Conservation (phyloP, 1,284 basidiomycete genomes). For the Earliella scabrosa region DNA sequence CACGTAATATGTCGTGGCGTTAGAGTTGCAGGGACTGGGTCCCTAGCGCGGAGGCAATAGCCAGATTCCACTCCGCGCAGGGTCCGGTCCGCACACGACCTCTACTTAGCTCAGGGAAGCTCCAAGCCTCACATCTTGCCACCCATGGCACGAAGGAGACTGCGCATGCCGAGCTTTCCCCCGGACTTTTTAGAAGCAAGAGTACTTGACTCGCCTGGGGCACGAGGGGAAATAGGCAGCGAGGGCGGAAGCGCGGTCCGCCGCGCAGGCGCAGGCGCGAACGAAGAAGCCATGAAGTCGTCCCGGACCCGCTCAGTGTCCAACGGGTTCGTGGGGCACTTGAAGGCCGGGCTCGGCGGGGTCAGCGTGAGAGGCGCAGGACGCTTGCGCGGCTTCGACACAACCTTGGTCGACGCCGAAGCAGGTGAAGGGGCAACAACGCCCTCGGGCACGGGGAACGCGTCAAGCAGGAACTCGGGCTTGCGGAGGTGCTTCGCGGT, state of each 20-base stretch:
- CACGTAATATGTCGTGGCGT: too few species aligned
- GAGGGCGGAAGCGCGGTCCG: slow-evolving; percentile 5
- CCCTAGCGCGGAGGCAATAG: slow-evolving; percentile 11
- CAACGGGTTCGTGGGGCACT: slow-evolving; percentile 35
- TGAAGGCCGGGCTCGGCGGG: slow-evolving; percentile 32
- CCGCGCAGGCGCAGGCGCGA: slow-evolving; percentile 26
- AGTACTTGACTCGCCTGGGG: not conserved
- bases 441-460: slow-evolving; percentile 33
- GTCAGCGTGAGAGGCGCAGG: slow-evolving; percentile 34
- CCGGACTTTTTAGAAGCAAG: slow-evolving; percentile 17
- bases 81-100: not conserved
- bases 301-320: slow-evolving; percentile 28
- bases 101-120: too few species aligned
- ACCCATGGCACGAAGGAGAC: slow-evolving; percentile 25
- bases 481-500: slow-evolving; percentile 38
- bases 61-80: slow-evolving; percentile 11
- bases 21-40: too few species aligned
- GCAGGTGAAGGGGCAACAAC: slow-evolving; percentile 2
- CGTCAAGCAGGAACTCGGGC: slow-evolving; percentile 37
- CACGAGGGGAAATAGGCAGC: slow-evolving; percentile 7
- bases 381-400: slow-evolving; percentile 27
- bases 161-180: slow-evolving; percentile 18
- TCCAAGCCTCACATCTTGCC: slow-evolving; percentile 18
- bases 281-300: slow-evolving; percentile 36
- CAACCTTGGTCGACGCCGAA: not conserved